Evolutionary conservation across 768 basidiomycete species (phyloP), one percentile per base, ranked within the genome.

Genomic region (Pleurotus djamor): DNA sequence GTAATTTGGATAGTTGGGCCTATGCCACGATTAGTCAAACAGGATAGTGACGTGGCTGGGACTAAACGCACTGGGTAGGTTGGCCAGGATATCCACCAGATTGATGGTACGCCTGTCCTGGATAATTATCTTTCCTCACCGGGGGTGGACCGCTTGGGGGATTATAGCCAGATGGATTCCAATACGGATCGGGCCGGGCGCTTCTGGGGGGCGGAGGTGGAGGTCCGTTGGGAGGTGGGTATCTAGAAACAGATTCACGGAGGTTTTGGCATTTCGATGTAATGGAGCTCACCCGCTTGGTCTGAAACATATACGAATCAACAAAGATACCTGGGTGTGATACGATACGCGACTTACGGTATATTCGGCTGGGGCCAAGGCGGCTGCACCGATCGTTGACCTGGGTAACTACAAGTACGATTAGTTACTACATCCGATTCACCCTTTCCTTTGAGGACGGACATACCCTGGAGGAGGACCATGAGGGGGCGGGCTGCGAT

Each of bases 41-140:
- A 9, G 9, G 41, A 16, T 28, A 16, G 33, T 14, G n/a, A n/a
- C 21, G 16, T 50, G 17, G 6, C 16, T 35, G 34, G 51, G 59
- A 57, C 32, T 65, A 64, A 34, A 59, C 65, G 13, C 60, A 52
- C 51, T 36, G 33, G 7, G 35, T 57, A 36, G 68, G 59, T 59
- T 71, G 70, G 8, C 71, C 68, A 37, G 71, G 69, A 44, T 70
- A 71, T 52, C 68, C 68, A 59, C 64, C 61, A 16, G 61, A 59
- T 33, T 76, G 72, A 41, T 75, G 75, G 57, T 76, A 72, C 52
- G 74, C 74, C 57, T 78, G 75, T 13, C 74, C 78, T 16, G 79
- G 80, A 62, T 78, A 74, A 48, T 66, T 75, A 14, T 64, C 65
- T 58, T 69, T 68, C 16, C n/a, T 12, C 13, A 47, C 45, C 14